Evolutionary conservation across 306 rosid genomes (phyloP).

Genomic region (Acacia melanoxylon): DNA sequence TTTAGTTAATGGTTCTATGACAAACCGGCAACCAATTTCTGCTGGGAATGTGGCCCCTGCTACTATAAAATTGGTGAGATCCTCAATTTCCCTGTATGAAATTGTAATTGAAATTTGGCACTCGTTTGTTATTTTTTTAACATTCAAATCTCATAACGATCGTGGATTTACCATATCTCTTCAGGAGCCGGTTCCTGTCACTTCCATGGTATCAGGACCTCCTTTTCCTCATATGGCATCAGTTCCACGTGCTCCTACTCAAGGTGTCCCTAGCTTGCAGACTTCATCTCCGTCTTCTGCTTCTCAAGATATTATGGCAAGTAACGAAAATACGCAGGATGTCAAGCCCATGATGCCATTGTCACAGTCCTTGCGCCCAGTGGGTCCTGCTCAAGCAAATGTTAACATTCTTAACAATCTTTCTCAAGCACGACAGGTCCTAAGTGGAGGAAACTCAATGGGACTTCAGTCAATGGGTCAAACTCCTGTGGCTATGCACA

Average conservation of each 20-base stretch:
- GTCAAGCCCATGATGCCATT: slow-evolving; percentile 71
- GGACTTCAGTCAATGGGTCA: slow-evolving; percentile 79
- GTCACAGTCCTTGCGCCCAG: slow-evolving; percentile 75
- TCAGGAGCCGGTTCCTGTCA: slow-evolving; percentile 85
- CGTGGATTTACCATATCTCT: slow-evolving; percentile 30
- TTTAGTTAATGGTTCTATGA: slow-evolving; percentile 78
- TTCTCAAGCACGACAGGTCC: slow-evolving; percentile 79
- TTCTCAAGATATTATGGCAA: slow-evolving; percentile 80
- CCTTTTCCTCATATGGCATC: slow-evolving; percentile 66
- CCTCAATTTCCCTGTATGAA: neutral
- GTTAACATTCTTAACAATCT: slow-evolving; percentile 83
- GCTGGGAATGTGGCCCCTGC: slow-evolving; percentile 73
- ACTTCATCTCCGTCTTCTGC: slow-evolving; percentile 81
- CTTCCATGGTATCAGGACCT: slow-evolving; percentile 76
- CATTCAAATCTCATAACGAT: slow-evolving; percentile 19
- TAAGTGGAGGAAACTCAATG: slow-evolving; percentile 75
- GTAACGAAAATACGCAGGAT: slow-evolving; percentile 72
- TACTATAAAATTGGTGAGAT: slow-evolving; percentile 86
- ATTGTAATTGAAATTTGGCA: slow-evolving; percentile 2
- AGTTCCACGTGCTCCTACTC: slow-evolving; percentile 69
- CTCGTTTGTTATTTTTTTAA: slow-evolving; percentile 5
- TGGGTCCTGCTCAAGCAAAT: slow-evolving; percentile 69
- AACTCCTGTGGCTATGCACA: slow-evolving; percentile 90
- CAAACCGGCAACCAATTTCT: slow-evolving; percentile 68
- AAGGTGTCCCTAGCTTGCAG: slow-evolving; percentile 85